phyloP scores from a whole-genome alignment of 2,329 filamentous ascomycete species.

The Sarocladium kiliense region DNA sequence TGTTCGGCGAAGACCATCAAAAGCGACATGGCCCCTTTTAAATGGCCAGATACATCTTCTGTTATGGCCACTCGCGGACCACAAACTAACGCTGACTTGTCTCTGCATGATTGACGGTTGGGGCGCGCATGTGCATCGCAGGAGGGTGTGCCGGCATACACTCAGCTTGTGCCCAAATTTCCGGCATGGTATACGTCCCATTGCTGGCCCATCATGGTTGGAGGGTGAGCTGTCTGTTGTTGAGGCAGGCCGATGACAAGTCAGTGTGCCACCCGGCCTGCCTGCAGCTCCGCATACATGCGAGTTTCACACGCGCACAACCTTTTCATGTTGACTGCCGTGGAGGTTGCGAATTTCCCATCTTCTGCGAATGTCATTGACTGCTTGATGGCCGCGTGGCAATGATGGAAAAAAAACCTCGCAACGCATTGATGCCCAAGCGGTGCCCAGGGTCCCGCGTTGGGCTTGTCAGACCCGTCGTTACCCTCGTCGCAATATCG shows the following conservation, averaged over 20 bases:
- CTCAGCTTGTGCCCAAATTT: background rate
- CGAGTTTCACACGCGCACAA: background rate
- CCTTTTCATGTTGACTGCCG: background rate
- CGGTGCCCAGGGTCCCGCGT: conserved; percentile 6
- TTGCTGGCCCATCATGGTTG: background rate
- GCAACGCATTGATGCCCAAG: conserved; percentile 7
- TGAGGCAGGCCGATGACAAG: background rate
- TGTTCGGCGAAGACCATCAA: too few species aligned
- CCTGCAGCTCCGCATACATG: background rate
- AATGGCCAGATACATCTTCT: background rate
- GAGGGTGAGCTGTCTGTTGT: background rate
- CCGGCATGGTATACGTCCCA: background rate
- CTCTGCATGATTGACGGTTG: background rate
- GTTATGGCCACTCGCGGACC: background rate
- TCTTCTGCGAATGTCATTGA: background rate
- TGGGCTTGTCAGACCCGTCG: background rate
- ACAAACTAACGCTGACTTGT: background rate
- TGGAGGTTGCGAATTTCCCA: background rate
- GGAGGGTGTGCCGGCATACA: background rate
- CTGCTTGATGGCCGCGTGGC: background rate
- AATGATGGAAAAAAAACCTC: background rate
- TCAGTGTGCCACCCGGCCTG: background rate
- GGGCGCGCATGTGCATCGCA: background rate
- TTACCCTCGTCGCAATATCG: background rate
- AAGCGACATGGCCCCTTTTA: too few species aligned